Conservation (phyloP, 1,139 yeast species). For the Candida neerlandica region DNA sequence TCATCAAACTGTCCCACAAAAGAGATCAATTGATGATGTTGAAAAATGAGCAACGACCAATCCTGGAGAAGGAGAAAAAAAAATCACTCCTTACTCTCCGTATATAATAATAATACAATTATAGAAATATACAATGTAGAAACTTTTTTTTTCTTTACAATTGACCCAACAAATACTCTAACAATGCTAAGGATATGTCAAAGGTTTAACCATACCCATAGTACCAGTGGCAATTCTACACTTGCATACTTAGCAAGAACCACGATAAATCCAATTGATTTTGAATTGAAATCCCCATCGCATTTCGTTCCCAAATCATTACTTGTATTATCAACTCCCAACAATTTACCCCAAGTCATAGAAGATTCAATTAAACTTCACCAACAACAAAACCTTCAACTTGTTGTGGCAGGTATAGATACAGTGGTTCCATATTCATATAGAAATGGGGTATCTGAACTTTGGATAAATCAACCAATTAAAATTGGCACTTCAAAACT, state of each 20-base stretch:
- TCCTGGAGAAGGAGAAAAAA: constrained; percentile 7
- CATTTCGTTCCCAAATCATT: constrained; percentile 25
- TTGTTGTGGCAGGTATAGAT: constrained; percentile 53
- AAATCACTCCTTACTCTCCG: background rate
- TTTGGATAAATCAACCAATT: constrained; percentile 45
- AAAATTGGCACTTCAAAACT: constrained; percentile 23
- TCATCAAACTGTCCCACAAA: constrained; percentile 19
- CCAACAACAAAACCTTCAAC: constrained; percentile 36
- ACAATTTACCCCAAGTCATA: constrained; percentile 37
- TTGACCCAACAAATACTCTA: background rate
- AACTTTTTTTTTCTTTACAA: background rate
- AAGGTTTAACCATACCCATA: constrained; percentile 6
- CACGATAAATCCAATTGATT: constrained; percentile 23
- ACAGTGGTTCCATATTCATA: constrained; percentile 40
- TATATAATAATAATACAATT: background rate
- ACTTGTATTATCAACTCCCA: constrained; percentile 47
- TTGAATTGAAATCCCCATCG: constrained; percentile 18
- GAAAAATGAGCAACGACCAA: constrained; percentile 16
- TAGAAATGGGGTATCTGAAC: constrained; percentile 48
- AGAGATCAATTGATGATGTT: constrained; percentile 30
- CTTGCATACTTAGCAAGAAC: constrained; percentile 18
- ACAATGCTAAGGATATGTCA: constrained; percentile 7
- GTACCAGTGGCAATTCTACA: background rate
- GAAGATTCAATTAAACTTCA: constrained; percentile 34
- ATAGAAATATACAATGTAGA: too few species aligned